Conservation (phyloP, 73 alveolate species). For the Paramecium biaurelia region DNA sequence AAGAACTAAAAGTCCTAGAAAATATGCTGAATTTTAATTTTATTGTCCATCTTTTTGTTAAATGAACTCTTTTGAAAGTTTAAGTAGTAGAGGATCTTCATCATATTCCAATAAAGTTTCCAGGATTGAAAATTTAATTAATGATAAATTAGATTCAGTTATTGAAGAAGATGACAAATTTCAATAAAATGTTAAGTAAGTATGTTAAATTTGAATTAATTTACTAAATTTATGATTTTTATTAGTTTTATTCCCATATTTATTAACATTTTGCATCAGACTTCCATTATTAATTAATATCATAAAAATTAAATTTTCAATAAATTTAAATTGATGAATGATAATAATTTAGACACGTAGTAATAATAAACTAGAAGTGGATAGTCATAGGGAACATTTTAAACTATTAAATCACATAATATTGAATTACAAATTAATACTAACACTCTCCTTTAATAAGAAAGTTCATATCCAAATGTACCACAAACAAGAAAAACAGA, state of each 20-base stretch:
- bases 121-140: not conserved
- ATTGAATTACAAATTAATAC: not conserved
- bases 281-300: not conserved
- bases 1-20: constrained; percentile 22
- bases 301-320: not conserved
- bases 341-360: not conserved
- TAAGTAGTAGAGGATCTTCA: not conserved
- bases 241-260: not conserved
- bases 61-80: not conserved
- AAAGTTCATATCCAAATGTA: not conserved
- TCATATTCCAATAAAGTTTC: not conserved
- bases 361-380: not conserved
- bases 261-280: not conserved
- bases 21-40: constrained; percentile 18
- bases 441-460: not conserved
- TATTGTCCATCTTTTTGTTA: constrained; percentile 24
- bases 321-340: not conserved
- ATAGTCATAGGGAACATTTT: not conserved
- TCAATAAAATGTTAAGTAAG: not conserved
- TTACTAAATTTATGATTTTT: not conserved
- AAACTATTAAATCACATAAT: not conserved
- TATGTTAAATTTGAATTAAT: not conserved
- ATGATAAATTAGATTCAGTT: not conserved
- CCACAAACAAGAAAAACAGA: not conserved
- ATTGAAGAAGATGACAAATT: not conserved